phyloP scores from a whole-genome alignment of 257 asterid genomes.

The Solanum pennellii region DNA sequence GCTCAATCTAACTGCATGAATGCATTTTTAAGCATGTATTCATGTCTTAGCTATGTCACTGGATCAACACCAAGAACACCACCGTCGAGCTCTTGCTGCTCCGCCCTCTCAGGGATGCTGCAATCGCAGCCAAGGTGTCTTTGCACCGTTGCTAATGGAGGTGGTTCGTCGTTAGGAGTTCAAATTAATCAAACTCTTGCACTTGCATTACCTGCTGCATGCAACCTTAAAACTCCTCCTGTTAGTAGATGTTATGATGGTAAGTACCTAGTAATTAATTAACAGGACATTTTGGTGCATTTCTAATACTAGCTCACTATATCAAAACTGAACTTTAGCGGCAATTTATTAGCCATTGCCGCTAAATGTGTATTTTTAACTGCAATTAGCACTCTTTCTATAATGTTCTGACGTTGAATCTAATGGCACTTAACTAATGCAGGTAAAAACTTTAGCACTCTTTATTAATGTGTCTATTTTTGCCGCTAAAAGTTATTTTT shows the following conservation, averaged over 20 bases:
- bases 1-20: conserved; percentile 51
- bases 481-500: too few species aligned
- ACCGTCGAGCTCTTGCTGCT: conserved; percentile 50
- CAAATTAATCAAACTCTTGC: conserved; percentile 51
- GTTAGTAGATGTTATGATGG: conserved; percentile 45
- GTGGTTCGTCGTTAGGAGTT: conserved; percentile 36
- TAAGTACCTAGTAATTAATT: neutral
- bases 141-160: conserved; percentile 39
- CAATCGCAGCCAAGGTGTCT: conserved; percentile 55
- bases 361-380: too few species aligned
- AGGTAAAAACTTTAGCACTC: too few species aligned
- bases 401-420: too few species aligned
- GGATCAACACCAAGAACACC: conserved; percentile 35
- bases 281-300: neutral
- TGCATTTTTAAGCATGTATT: conserved; percentile 42
- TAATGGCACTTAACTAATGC: too few species aligned
- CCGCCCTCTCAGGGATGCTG: conserved; percentile 41
- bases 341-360: too few species aligned
- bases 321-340: too few species aligned
- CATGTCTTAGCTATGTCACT: conserved; percentile 59
- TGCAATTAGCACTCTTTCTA: too few species aligned
- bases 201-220: conserved; percentile 36
- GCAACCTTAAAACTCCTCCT: conserved; percentile 56
- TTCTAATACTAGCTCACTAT: neutral
- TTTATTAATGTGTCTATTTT: too few species aligned